A percentile compares a stretch with the other conserved stretches of the same genome.
phyloP scores from a whole-genome alignment of 805 yeast genomes.

The Saccharomycopsis schoenii region DNA sequence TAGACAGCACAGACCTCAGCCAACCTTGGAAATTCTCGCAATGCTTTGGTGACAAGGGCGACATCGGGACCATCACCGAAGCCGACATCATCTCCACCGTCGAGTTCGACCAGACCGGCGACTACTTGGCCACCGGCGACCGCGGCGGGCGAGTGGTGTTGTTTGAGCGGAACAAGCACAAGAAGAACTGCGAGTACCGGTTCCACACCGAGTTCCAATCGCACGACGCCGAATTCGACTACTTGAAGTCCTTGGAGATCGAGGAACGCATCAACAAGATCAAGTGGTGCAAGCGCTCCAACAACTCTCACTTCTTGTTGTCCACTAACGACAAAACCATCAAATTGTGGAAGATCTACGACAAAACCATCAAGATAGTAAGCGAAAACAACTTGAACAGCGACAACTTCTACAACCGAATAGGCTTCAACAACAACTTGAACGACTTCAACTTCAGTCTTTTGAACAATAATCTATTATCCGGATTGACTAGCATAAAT shows the following conservation, averaged over 20 bases:
- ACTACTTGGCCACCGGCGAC: conserved; percentile 95
- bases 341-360: conserved; percentile 93
- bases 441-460: conserved; percentile 13
- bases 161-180: conserved; percentile 76
- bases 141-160: conserved; percentile 96
- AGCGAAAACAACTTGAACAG: conserved; percentile 78
- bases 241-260: conserved; percentile 88
- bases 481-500: conserved; percentile 6
- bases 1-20: conserved; percentile 21
- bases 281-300: conserved; percentile 86
- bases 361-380: conserved; percentile 84
- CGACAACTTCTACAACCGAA: conserved; percentile 20
- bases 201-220: conserved; percentile 95
- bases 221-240: conserved; percentile 98
- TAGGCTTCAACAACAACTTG: background rate
- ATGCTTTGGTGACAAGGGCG: conserved; percentile 98
- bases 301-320: conserved; percentile 81
- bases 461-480: conserved; percentile 13
- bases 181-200: conserved; percentile 82
- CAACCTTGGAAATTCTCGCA: conserved; percentile 80
- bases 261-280: conserved; percentile 97
- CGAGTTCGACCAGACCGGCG: conserved; percentile 91
- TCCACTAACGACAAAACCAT: conserved; percentile 97
- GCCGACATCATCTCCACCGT: conserved; percentile 97
- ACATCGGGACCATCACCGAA: conserved; percentile 87